phyloP scores from a whole-genome alignment of 768 basidiomycete species.

The Vishniacozyma victoriae region DNA sequence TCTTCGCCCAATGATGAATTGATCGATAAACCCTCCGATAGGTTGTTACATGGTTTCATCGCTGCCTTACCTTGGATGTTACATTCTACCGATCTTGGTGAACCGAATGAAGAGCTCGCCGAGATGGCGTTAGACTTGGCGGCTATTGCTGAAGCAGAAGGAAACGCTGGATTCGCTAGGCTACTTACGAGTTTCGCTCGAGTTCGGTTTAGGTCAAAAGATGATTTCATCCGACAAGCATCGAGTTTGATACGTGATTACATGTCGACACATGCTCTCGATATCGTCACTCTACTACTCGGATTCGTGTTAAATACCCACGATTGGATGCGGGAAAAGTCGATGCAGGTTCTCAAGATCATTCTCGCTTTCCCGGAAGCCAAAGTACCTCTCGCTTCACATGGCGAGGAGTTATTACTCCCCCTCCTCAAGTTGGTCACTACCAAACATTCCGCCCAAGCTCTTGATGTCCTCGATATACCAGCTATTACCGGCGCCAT shows the following conservation, averaged over 20 bases:
- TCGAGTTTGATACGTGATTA: slow-evolving; percentile 78
- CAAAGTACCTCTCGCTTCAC: slow-evolving; percentile 61
- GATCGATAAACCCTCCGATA: slow-evolving; percentile 55
- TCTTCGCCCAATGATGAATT: slow-evolving; percentile 60
- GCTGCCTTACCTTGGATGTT: slow-evolving; percentile 82
- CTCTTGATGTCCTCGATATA: slow-evolving; percentile 88
- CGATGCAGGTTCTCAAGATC: slow-evolving; percentile 81
- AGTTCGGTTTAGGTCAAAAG: slow-evolving; percentile 78
- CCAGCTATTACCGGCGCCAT: slow-evolving; percentile 67
- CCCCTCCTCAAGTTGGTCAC: slow-evolving; percentile 82
- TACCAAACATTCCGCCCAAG: slow-evolving; percentile 74
- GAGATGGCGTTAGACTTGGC: slow-evolving; percentile 70
- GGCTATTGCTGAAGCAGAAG: slow-evolving; percentile 62
- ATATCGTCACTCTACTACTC: slow-evolving; percentile 76
- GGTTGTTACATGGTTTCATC: slow-evolving; percentile 52
- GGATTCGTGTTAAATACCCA: slow-evolving; percentile 77
- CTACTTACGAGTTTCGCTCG: slow-evolving; percentile 87
- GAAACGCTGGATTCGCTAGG: slow-evolving; percentile 69
- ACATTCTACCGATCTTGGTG: slow-evolving; percentile 65
- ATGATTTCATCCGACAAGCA: slow-evolving; percentile 88
- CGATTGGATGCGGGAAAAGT: slow-evolving; percentile 71
- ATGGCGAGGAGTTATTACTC: slow-evolving; percentile 84
- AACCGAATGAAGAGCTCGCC: slow-evolving; percentile 57
- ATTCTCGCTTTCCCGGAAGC: slow-evolving; percentile 81
- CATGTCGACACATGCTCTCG: slow-evolving; percentile 63